A percentile compares a stretch with the other conserved stretches of the same genome.
Conservation (phyloP, 805 yeast species). For the Candida nemodendra region DNA sequence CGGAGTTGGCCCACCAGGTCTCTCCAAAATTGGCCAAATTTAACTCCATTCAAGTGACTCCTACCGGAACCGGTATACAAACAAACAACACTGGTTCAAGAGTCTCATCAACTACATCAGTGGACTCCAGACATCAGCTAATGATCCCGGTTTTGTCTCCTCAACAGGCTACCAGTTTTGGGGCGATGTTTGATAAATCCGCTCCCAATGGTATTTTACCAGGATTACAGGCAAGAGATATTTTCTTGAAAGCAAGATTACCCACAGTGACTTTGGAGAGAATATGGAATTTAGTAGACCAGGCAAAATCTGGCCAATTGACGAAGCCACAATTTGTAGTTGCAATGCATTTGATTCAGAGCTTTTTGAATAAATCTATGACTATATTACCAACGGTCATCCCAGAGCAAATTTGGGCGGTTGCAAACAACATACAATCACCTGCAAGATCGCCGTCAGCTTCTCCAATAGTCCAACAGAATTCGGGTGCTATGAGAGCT, state of each 20-base stretch:
- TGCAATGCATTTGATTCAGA: conserved; percentile 94
- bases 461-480: conserved; percentile 12
- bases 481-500: conserved; percentile 11
- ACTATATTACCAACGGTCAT: conserved; percentile 39
- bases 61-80: conserved; percentile 34
- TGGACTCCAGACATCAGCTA: conserved; percentile 22
- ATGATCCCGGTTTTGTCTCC: conserved; percentile 53
- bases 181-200: conserved; percentile 72
- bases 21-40: conserved; percentile 65
- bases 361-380: conserved; percentile 61
- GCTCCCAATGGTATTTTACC: conserved; percentile 53
- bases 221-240: conserved; percentile 81
- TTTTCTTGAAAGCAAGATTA: conserved; percentile 84
- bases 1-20: conserved; percentile 49
- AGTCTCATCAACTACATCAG: conserved; percentile 35
- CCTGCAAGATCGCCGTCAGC: conserved; percentile 14
- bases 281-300: conserved; percentile 88
- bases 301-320: conserved; percentile 68
- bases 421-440: conserved; percentile 23
- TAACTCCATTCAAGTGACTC: conserved; percentile 35
- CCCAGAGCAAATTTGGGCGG: conserved; percentile 34
- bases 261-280: conserved; percentile 76
- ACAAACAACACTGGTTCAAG: conserved; percentile 29
- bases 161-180: conserved; percentile 60
- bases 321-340: conserved; percentile 74